phyloP scores from a whole-genome alignment of 495 filamentous ascomycete genomes.

The Xylaria venustula region DNA sequence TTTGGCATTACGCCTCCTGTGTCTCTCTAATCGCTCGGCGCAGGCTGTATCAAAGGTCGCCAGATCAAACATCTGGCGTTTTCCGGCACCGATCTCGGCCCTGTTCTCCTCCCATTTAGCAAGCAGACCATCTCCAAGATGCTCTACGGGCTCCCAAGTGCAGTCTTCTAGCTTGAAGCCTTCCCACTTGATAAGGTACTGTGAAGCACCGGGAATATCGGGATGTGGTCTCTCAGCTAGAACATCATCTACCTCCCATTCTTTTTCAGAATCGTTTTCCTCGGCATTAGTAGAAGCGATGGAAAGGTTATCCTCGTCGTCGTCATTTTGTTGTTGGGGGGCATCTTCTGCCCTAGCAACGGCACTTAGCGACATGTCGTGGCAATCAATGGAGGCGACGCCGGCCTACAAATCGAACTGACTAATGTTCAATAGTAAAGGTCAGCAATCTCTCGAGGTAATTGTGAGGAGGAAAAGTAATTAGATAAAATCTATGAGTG shows the following conservation, averaged over 20 bases:
- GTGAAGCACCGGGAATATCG: slow-evolving; percentile 32
- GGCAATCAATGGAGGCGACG: background rate
- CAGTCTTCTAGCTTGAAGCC: slow-evolving; percentile 56
- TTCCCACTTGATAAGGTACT: slow-evolving; percentile 67
- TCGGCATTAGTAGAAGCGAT: slow-evolving; percentile 58
- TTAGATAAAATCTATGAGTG: no score
- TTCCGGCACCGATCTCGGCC: slow-evolving; percentile 40
- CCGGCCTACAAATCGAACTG: background rate
- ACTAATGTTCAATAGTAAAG: background rate
- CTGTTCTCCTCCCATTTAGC: slow-evolving; percentile 56
- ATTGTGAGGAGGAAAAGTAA: no score
- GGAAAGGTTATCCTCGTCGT: slow-evolving; percentile 59
- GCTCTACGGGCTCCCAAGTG: slow-evolving; percentile 63
- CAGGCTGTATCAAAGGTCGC: slow-evolving; percentile 38
- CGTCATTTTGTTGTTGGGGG: slow-evolving; percentile 7
- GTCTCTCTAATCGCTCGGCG: slow-evolving; percentile 35
- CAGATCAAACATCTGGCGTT: slow-evolving; percentile 48
- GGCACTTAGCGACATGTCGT: background rate
- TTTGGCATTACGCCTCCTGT: slow-evolving; percentile 48
- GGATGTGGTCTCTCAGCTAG: slow-evolving; percentile 45
- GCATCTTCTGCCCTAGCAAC: background rate
- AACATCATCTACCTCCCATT: slow-evolving; percentile 49
- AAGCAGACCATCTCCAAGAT: slow-evolving; percentile 51
- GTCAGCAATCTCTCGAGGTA: background rate
- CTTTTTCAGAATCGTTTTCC: slow-evolving; percentile 42